A percentile compares a stretch with the other conserved stretches of the same genome.
Conservation (phyloP, 371 early-diverging fungal species). For the Coemansia sp. region DNA sequence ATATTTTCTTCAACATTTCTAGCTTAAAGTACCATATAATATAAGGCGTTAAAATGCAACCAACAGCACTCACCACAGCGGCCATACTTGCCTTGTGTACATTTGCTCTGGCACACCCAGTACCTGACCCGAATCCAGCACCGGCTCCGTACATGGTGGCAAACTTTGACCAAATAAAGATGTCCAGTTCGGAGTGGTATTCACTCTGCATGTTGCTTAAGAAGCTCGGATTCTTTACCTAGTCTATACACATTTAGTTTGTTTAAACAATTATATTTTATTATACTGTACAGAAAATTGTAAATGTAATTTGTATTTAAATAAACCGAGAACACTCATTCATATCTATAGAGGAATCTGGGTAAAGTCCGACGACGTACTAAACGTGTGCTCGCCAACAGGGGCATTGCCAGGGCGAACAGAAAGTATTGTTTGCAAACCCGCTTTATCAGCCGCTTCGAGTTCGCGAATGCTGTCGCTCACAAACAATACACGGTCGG, state of each 20-base stretch:
- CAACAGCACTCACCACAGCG: not conserved
- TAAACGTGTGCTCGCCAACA: conserved; percentile 40
- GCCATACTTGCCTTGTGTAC: conserved; percentile 1
- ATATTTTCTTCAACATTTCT: not conserved
- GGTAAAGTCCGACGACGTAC: conserved; percentile 18
- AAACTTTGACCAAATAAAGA: not conserved
- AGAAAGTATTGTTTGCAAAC: conserved; percentile 70
- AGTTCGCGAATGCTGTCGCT: conserved; percentile 87
- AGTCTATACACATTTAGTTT: not conserved
- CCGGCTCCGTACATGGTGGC: conserved; percentile 11
- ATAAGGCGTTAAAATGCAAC: not conserved
- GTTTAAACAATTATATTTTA: too few species aligned
- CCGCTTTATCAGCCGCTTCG: conserved; percentile 73
- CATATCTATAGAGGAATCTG: conserved; percentile 16
- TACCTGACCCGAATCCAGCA: conserved; percentile 10
- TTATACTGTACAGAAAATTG: not conserved
- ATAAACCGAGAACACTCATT: not conserved
- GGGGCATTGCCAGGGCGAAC: conserved; percentile 78
- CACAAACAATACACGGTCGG: conserved; percentile 71
- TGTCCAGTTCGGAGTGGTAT: conserved; percentile 2
- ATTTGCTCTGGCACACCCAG: not conserved
- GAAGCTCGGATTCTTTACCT: conserved; percentile 6
- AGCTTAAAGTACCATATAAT: not conserved
- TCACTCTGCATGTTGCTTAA: not conserved
- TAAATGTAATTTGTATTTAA: not conserved